phyloP scores from a whole-genome alignment of 257 asterid genomes.

The Plectranthus barbatus region DNA sequence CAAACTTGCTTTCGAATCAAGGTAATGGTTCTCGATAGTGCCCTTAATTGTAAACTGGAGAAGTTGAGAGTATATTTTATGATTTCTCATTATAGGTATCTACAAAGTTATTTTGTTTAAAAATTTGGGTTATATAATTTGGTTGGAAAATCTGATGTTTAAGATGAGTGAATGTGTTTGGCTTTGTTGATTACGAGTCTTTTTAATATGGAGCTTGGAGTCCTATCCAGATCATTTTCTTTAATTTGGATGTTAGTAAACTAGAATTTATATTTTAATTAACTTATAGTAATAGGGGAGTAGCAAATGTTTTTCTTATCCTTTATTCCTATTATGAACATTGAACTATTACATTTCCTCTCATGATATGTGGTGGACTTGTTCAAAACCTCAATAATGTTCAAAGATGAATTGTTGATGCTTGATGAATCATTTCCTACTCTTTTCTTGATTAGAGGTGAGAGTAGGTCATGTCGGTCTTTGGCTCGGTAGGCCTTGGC shows the following conservation, averaged over 20 bases:
- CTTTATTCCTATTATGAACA: background rate
- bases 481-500: no score
- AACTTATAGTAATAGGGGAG: background rate
- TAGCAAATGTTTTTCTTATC: no score
- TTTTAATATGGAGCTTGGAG: background rate
- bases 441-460: background rate
- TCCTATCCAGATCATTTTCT: background rate
- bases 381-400: background rate
- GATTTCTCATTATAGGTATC: constrained; percentile 10
- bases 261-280: background rate
- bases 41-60: constrained; percentile 85
- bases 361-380: background rate
- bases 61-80: constrained; percentile 58
- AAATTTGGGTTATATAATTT: background rate
- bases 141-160: background rate
- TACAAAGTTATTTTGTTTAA: background rate
- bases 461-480: no score
- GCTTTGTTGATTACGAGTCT: background rate
- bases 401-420: background rate
- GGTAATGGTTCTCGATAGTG: constrained; percentile 83
- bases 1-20: no score
- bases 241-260: background rate
- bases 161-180: background rate
- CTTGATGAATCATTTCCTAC: background rate
- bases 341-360: background rate